Conservation (phyloP, 2,329 filamentous ascomycete species). For the Stenocarpella maydis region DNA sequence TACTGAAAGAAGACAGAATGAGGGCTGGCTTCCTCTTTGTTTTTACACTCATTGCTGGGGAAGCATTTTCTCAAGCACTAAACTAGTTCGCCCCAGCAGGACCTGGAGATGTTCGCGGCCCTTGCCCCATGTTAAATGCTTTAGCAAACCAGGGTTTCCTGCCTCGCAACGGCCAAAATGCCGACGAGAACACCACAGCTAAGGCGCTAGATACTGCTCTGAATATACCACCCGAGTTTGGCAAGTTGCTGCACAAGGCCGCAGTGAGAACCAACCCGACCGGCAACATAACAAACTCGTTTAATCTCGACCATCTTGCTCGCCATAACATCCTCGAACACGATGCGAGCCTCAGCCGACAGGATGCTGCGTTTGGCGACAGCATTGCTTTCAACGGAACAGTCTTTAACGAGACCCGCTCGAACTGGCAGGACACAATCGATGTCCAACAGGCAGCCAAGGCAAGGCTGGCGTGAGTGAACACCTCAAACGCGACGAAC, state of each 20-base stretch:
- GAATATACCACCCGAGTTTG: constrained; percentile 53
- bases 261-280: constrained; percentile 52
- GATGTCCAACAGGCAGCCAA: constrained; percentile 53
- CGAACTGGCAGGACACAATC: constrained; percentile 56
- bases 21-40: constrained; percentile 1
- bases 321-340: constrained; percentile 58
- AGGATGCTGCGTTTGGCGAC: constrained; percentile 58
- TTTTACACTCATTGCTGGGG: background rate
- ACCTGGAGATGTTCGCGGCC: constrained; percentile 44
- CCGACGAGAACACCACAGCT: constrained; percentile 50
- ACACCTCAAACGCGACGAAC: constrained; percentile 55
- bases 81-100: constrained; percentile 20
- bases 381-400: constrained; percentile 60
- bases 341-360: constrained; percentile 51
- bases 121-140: constrained; percentile 61
- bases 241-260: constrained; percentile 50
- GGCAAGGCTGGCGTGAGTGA: constrained; percentile 53
- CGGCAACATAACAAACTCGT: constrained; percentile 51
- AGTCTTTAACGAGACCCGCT: constrained; percentile 54
- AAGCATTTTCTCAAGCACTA: constrained; percentile 14
- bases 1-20: background rate
- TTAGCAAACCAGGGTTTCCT: constrained; percentile 60
- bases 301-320: constrained; percentile 51
- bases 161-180: constrained; percentile 53
- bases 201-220: constrained; percentile 50